Evolutionary conservation across 2,329 filamentous ascomycete genomes (phyloP).

Genomic region (Byssochlamys sp.): DNA sequence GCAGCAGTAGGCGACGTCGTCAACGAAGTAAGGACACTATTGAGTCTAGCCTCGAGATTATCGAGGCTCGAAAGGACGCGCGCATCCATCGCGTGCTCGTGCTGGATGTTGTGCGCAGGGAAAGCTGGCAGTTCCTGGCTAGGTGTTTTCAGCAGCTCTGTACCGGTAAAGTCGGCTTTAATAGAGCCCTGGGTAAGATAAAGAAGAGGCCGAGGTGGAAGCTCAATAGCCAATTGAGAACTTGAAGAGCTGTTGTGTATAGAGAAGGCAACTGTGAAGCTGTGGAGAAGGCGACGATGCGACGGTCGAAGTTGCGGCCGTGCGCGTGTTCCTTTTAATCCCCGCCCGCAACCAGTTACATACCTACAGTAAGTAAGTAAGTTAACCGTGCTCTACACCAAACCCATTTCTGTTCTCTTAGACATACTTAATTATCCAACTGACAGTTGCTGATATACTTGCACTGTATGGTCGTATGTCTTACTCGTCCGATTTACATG

Average conservation of each 20-base stretch:
- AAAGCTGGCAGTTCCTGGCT: background rate
- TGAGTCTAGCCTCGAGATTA: constrained; percentile 34
- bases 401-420: background rate
- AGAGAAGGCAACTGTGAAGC: background rate
- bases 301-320: background rate
- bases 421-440: too few relatives aligned
- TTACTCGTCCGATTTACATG: background rate
- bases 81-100: constrained; percentile 27
- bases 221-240: background rate
- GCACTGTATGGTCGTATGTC: background rate
- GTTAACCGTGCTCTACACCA: background rate
- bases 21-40: constrained; percentile 31
- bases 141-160: background rate
- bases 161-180: background rate
- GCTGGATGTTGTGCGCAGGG: background rate
- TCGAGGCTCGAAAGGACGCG: constrained; percentile 30
- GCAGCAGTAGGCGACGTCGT: constrained; percentile 36
- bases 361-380: background rate
- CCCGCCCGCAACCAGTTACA: background rate
- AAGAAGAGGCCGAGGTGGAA: background rate
- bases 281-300: background rate
- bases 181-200: background rate
- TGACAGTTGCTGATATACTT: too few relatives aligned
- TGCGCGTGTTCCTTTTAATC: background rate
- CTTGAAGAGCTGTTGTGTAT: background rate